These are phyloP conservation scores for Paraleonurus japonicus DNA, from an alignment of 257 asterid species.

Conservation along the genomic window DNA sequence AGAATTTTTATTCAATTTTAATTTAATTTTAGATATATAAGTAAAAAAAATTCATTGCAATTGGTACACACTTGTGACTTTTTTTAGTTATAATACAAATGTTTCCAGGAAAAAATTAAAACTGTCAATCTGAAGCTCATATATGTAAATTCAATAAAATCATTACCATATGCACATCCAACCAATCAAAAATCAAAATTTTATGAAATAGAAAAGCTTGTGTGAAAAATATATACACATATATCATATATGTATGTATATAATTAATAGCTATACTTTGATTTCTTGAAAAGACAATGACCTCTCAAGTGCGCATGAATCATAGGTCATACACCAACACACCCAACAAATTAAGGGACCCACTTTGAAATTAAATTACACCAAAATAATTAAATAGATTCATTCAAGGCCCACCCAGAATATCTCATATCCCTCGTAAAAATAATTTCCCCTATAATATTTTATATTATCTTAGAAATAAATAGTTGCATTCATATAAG, in stretches of 20 bases:
- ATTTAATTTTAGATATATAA: too few relatives aligned
- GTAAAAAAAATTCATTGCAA: too few relatives aligned
- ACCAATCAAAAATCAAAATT: too few relatives aligned
- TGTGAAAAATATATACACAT: not conserved
- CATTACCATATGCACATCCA: too few relatives aligned
- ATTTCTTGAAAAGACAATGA: not conserved
- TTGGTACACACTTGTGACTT: too few relatives aligned
- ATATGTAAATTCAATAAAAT: not conserved
- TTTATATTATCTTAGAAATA: not conserved
- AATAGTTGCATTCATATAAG: not conserved
- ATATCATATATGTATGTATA: too few relatives aligned
- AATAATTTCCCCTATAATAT: not conserved
- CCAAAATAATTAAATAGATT: not conserved
- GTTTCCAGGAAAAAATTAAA: not conserved
- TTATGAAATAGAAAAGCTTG: too few relatives aligned
- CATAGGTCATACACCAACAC: not conserved
- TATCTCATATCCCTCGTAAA: not conserved
- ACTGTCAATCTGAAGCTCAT: not conserved
- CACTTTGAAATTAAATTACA: not conserved
- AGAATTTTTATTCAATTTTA: too few relatives aligned
- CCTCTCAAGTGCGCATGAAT: not conserved
- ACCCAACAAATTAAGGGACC: not conserved
- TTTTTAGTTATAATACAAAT: too few relatives aligned
- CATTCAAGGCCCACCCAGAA: constrained; percentile 6
- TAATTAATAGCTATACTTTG: not conserved